Evolutionary conservation across 805 yeast species (phyloP).

Genomic region (Wickerhamomyces strasburgensis): DNA sequence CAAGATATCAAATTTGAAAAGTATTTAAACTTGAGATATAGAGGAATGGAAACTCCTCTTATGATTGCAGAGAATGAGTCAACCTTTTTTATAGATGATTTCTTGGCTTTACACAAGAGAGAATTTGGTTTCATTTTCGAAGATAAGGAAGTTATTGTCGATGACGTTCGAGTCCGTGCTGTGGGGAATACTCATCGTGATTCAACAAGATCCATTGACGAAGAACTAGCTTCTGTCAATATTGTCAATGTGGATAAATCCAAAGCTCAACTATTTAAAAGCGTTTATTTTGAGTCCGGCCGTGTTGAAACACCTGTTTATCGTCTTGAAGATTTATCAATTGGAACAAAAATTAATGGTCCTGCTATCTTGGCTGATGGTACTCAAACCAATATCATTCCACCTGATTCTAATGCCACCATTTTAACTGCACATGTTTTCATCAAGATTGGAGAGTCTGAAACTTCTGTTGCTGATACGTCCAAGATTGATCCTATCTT

Average conservation of each 20-base stretch:
- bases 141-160: slow-evolving; percentile 55
- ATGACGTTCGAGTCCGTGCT: slow-evolving; percentile 71
- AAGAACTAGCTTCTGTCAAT: slow-evolving; percentile 41
- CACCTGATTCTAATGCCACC: slow-evolving; percentile 54
- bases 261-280: slow-evolving; percentile 33
- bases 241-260: slow-evolving; percentile 22
- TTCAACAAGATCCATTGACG: slow-evolving; percentile 41
- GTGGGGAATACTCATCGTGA: slow-evolving; percentile 54
- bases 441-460: slow-evolving; percentile 28
- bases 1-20: slow-evolving; percentile 50
- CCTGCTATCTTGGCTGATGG: slow-evolving; percentile 78
- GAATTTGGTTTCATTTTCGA: slow-evolving; percentile 71
- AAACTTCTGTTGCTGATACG: slow-evolving; percentile 21
- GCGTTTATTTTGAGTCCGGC: slow-evolving; percentile 53
- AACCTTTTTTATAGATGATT: slow-evolving; percentile 38
- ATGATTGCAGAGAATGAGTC: slow-evolving; percentile 45
- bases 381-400: slow-evolving; percentile 74
- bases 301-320: slow-evolving; percentile 50
- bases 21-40: slow-evolving; percentile 72
- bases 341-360: slow-evolving; percentile 54
- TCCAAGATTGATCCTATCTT: slow-evolving; percentile 58
- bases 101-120: slow-evolving; percentile 51
- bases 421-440: slow-evolving; percentile 60
- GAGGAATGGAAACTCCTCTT: slow-evolving; percentile 85
- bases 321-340: slow-evolving; percentile 44